A percentile compares a stretch with the other conserved stretches of the same genome.
These are phyloP conservation scores for Colletotrichum tabaci DNA, from an alignment of 2,329 filamentous ascomycete genomes.

Conservation along the genomic window DNA sequence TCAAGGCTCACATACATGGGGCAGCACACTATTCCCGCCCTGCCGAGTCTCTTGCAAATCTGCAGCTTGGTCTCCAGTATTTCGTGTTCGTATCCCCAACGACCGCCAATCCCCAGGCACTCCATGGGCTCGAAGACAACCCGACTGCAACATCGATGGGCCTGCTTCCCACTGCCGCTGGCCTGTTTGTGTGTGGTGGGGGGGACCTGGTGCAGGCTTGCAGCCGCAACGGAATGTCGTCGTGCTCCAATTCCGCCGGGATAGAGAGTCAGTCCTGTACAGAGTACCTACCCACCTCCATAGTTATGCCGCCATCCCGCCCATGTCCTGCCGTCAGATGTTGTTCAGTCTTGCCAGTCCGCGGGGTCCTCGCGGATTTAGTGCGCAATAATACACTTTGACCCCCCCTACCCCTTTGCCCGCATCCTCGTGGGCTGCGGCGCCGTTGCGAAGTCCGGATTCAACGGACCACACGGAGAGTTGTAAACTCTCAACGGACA, in stretches of 20 bases:
- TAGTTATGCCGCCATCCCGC: not conserved
- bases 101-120: slow-evolving; percentile 20
- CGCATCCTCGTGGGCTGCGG: not conserved
- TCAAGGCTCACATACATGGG: not conserved
- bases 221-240: too few relatives aligned
- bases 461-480: slow-evolving; percentile 4
- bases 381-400: not conserved
- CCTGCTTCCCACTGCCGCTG: not conserved
- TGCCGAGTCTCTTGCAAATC: not conserved
- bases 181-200: too few relatives aligned
- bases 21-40: not conserved
- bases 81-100: slow-evolving; percentile 40
- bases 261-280: too few relatives aligned
- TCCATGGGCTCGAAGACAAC: slow-evolving; percentile 15
- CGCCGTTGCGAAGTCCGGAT: slow-evolving; percentile 22
- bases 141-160: slow-evolving; percentile 26
- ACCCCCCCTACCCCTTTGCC: not conserved
- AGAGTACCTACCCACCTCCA: not conserved
- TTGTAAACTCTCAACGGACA: not conserved
- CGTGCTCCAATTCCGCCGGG: not conserved
- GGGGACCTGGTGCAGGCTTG: too few relatives aligned
- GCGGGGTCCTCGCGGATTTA: slow-evolving; percentile 5
- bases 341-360: slow-evolving; percentile 27
- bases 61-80: slow-evolving; percentile 2
- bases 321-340: slow-evolving; percentile 3